Base-by-base conservation (phyloP, 257 asterid species). In the Solanum sitiens region DNA sequence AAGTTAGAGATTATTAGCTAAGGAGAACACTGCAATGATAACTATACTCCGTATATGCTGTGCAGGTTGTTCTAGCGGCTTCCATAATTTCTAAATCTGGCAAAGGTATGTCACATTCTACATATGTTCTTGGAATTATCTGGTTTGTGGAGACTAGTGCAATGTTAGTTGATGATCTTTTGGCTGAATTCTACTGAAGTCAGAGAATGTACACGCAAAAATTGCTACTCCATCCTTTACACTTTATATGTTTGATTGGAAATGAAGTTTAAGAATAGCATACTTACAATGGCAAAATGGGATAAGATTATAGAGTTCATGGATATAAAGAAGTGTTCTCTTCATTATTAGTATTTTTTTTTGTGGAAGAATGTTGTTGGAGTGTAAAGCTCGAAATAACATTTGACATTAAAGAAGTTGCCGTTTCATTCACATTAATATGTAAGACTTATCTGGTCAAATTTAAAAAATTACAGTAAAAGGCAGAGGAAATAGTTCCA, bases 11-110 rank as follows among this genome's bases (percentile, higher is more conserved):
- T 47, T 80, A 15, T 47, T 79, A 39, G 33, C 50, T 74, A 39
- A 39, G 83, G 14, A 39, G 83, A 75, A 40, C 61, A 76, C 61
- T 40, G 37, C 61, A 12, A 42, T 76, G 37, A 42, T 42, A 82
- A 79, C 85, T 18, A 33, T 82, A 18, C 32, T 50, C 85, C 3
- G 1, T 83, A 79, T 84, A 37, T 70, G 11, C 75, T 61, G 83
- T 89, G 91, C 94, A 96, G 99, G 99, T 95, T 87, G 98, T 96
- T 86, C 96, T 96, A 6, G 98, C 98, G 61, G 98, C 98, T 74
- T 94, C 98, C 18, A 94, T 96, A 71, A 93, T 92, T 35, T 93
- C 92, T 88, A 96, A 96, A 94, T 93, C 99, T 44, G 99, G 99
- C 85, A 95, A 94, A 94, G 98, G 99, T 95, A 88, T 77, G 93